Base-by-base conservation (phyloP, 2,329 filamentous ascomycete genomes). In the Penicillium sp. region DNA sequence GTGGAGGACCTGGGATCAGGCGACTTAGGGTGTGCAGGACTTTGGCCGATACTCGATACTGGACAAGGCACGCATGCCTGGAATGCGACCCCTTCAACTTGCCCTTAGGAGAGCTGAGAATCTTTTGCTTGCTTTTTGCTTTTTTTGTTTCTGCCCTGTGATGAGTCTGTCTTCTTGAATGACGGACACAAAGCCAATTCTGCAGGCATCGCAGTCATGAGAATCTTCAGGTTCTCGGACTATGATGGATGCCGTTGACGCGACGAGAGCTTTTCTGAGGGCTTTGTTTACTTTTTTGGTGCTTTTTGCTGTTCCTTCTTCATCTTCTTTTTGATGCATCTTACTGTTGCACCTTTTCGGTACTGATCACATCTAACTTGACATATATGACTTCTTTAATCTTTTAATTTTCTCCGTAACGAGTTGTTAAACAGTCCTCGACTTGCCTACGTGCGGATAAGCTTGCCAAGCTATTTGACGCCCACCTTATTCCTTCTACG, bases 251-350 rank as follows among this genome's bases (percentile, higher is more conserved):
- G 72, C 69, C 74, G 54, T 68, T 78, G 76, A 75, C 67, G 53
- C 29, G 75, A 77, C 67, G 76, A 77, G 76, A 78, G 76, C 76
- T 77, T 75, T 77, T 77, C 76, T 73, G 75, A 77, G 74, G 73
- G 70, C 69, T 35, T 50, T 61, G 43, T 45, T 7, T 11, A 19
- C 11, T 37, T 49, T 13, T 8, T 14, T 31, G 13, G 8, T 19
- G 14, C 14, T 7, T 13, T 49, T 10, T 26, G 10, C 14, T 33
- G 7, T 37, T 23, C 14, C 14, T 14, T 23, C 11, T 31, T 10
- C 10, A 21, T 8, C 14, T 27, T 10, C 8, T 46, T 29, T 3
- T 19, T 8, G 7, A 19, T 16, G 23, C 4, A 8, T 25, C 14
- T 25, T n/a, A 8, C 26, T 46, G 25, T 46, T 19, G 25, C 19